Evolutionary conservation across 345 rosid species (phyloP).

Genomic region (Boechera divaricarpa): DNA sequence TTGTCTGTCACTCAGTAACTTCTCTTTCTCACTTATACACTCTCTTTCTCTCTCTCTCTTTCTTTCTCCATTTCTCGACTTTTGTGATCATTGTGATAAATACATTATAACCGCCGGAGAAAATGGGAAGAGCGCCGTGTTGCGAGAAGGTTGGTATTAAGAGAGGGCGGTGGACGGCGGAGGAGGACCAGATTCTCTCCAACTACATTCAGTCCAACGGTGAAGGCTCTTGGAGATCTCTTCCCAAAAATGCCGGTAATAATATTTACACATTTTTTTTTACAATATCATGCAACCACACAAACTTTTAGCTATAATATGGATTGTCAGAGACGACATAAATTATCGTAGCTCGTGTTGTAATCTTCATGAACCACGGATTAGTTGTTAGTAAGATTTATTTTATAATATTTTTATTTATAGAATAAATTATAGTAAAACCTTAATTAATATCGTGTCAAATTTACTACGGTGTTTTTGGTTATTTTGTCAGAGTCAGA

Average conservation of each 20-base stretch:
- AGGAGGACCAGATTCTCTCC: constrained; percentile 45
- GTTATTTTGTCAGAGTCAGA: constrained; percentile 9
- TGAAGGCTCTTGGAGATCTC: constrained; percentile 52
- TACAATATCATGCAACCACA: neutral
- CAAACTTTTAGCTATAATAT: constrained; percentile 1
- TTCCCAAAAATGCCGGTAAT: constrained; percentile 48
- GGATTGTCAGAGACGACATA: neutral
- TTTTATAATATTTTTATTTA: neutral
- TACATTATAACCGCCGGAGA: constrained; percentile 56
- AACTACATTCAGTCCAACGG: constrained; percentile 47
- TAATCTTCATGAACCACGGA: constrained; percentile 6
- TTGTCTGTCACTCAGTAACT: constrained; percentile 21
- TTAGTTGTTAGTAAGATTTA: neutral
- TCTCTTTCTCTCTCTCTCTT: neutral
- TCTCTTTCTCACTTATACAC: neutral
- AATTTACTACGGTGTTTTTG: neutral
- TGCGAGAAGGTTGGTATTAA: constrained; percentile 49
- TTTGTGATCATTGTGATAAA: neutral
- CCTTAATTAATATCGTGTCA: too few relatives aligned
- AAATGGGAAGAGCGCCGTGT: constrained; percentile 54
- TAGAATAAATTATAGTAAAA: neutral
- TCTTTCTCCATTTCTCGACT: constrained; percentile 1
- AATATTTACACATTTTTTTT: neutral
- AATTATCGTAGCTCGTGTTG: neutral
- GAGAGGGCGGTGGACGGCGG: constrained; percentile 50